These are phyloP conservation scores for Ophiobolus disseminans DNA, from an alignment of 2,329 filamentous ascomycete genomes.

Conservation along the genomic window DNA sequence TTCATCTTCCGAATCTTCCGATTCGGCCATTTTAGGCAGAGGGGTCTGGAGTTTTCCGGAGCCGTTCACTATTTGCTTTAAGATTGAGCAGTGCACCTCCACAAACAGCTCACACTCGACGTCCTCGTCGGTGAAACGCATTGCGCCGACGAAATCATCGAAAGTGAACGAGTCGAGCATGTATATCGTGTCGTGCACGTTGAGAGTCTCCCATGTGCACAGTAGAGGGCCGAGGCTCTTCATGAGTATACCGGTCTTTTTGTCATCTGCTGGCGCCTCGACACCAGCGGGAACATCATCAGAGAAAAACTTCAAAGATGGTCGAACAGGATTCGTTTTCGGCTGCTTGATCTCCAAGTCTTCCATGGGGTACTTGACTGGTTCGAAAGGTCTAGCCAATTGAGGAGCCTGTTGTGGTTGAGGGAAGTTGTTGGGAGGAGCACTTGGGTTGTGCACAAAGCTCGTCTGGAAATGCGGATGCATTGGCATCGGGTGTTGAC, in stretches of 20 bases:
- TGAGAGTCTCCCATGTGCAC: conserved; percentile 95
- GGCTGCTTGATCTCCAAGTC: conserved; percentile 82
- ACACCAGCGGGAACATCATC: conserved; percentile 60
- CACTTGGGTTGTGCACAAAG: conserved; percentile 53
- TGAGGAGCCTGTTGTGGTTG: conserved; percentile 63
- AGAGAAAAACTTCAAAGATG: conserved; percentile 78
- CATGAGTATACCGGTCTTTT: conserved; percentile 70
- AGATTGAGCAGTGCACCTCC: conserved; percentile 88
- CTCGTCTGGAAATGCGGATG: conserved; percentile 40
- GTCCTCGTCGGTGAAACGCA: conserved; percentile 77
- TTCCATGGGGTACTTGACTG: conserved; percentile 94
- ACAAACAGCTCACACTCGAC: conserved; percentile 83
- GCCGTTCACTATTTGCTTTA: conserved; percentile 83
- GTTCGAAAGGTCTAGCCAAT: conserved; percentile 47
- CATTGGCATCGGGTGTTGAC: conserved; percentile 16
- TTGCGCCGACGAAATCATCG: conserved; percentile 90
- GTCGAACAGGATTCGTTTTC: conserved; percentile 69
- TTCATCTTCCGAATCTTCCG: conserved; percentile 54
- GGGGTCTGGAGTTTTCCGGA: conserved; percentile 82
- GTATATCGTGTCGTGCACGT: conserved; percentile 97
- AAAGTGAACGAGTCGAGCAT: conserved; percentile 96
- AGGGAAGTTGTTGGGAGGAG: conserved; percentile 47
- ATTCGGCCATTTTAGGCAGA: conserved; percentile 71
- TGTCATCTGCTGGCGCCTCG: conserved; percentile 44
- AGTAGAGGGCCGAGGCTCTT: conserved; percentile 84